Percentiles rank a stretch among this genome's conserved stretches.
These are phyloP conservation scores for Vigna hirtella DNA, from an alignment of 306 rosid species.

Conservation along the genomic window DNA sequence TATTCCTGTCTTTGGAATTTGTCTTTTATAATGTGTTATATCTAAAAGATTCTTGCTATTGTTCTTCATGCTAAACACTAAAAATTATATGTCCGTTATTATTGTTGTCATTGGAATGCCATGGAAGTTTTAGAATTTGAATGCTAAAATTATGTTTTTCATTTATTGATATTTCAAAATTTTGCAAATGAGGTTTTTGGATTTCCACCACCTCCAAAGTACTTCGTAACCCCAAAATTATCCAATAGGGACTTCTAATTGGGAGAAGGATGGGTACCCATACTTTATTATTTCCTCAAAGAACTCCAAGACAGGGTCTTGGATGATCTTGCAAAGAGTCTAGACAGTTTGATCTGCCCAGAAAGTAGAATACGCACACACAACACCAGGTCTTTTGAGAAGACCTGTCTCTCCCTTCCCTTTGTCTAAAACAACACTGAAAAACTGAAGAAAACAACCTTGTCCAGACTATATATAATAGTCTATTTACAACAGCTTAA, in stretches of 20 bases:
- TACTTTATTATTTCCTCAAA: no score
- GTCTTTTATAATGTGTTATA: not conserved
- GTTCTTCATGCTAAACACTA: not conserved
- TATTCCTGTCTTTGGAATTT: not conserved
- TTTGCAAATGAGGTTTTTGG: not conserved
- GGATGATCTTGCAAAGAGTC: no score
- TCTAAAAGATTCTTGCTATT: not conserved
- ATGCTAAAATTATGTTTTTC: not conserved
- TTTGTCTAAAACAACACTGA: no score
- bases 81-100: not conserved
- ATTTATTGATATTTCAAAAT: slow-evolving; percentile 1
- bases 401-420: no score
- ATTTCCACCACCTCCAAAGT: not conserved
- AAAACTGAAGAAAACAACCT: no score
- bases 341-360: no score
- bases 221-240: not conserved
- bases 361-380: no score
- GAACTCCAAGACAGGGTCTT: no score
- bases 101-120: not conserved
- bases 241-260: not conserved
- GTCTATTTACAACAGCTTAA: no score
- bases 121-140: not conserved
- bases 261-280: not conserved
- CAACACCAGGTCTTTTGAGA: no score
- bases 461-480: no score